Percentiles rank a stretch among this genome's conserved stretches.
phyloP scores from a whole-genome alignment of 179 eudicot genomes.

The Beta lomatogona region DNA sequence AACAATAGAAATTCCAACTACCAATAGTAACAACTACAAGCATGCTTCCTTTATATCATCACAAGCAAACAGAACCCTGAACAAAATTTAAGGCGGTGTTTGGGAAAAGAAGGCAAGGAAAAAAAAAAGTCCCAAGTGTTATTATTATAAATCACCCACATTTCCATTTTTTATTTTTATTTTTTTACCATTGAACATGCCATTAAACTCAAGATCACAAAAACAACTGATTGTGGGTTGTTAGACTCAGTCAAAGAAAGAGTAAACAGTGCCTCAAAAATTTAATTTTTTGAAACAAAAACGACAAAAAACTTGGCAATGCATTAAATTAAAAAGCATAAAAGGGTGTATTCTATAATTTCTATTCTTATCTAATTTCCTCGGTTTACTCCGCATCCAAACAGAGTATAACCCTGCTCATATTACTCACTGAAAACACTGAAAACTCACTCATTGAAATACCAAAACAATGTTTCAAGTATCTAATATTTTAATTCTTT shows the following conservation, averaged over 20 bases:
- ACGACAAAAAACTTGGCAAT: constrained; percentile 39
- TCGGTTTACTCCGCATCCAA: constrained; percentile 33
- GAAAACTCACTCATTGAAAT: constrained; percentile 20
- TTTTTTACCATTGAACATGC: neutral
- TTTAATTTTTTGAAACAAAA: constrained; percentile 25
- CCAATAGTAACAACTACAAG: constrained; percentile 22
- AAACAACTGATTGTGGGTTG: constrained; percentile 8
- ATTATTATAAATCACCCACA: neutral
- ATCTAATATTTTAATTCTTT: neutral
- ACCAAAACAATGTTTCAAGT: constrained; percentile 14
- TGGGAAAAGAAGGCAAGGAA: constrained; percentile 11
- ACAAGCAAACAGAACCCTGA: constrained; percentile 29
- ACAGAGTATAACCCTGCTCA: constrained; percentile 33
- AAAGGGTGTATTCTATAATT: neutral
- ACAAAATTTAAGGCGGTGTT: constrained; percentile 30
- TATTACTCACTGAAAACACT: constrained; percentile 24
- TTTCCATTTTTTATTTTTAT: constrained; percentile 12
- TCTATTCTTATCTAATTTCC: constrained; percentile 28
- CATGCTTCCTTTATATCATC: constrained; percentile 19
- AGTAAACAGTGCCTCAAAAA: constrained; percentile 5
- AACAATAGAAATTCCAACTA: constrained; percentile 24
- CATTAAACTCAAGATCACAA: constrained; percentile 21
- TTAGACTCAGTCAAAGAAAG: constrained; percentile 30
- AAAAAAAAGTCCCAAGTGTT: neutral
- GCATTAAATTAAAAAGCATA: constrained; percentile 17